A percentile compares a stretch with the other conserved stretches of the same genome.
Conservation (phyloP, 2,329 filamentous ascomycete species). For the Colletotrichum aenigma region DNA sequence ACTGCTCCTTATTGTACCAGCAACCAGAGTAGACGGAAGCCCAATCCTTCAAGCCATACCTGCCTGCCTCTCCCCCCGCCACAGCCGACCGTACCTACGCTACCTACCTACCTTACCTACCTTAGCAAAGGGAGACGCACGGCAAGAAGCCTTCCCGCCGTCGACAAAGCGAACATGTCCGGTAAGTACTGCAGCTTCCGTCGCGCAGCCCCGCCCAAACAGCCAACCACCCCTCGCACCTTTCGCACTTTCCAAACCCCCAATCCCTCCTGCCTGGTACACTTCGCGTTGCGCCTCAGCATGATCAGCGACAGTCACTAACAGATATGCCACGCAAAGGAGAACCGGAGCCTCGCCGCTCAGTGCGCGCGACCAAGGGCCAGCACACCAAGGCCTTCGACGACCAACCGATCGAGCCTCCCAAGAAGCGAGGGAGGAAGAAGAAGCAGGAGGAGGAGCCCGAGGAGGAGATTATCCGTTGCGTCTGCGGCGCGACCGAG, state of each 20-base stretch:
- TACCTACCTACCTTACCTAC: neutral
- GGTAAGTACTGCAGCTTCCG: slow-evolving; percentile 14
- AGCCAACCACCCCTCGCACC: neutral
- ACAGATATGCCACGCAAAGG: slow-evolving; percentile 27
- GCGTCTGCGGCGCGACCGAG: slow-evolving; percentile 87
- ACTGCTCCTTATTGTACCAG: neutral
- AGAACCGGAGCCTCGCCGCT: slow-evolving; percentile 83
- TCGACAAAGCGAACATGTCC: slow-evolving; percentile 8
- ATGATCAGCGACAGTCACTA: neutral
- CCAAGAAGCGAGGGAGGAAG: slow-evolving; percentile 60
- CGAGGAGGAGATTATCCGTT: slow-evolving; percentile 82
- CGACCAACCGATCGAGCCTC: slow-evolving; percentile 59
- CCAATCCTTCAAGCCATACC: neutral
- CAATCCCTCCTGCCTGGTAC: neutral
- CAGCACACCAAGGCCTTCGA: slow-evolving; percentile 91
- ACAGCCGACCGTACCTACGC: neutral
- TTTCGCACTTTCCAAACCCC: neutral
- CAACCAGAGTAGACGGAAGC: neutral
- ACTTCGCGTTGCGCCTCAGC: neutral
- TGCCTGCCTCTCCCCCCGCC: neutral
- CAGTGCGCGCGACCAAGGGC: slow-evolving; percentile 94
- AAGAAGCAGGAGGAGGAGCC: slow-evolving; percentile 65
- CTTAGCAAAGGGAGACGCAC: slow-evolving; percentile 3
- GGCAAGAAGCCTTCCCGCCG: neutral
- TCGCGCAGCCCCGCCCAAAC: neutral